Percentiles rank a stretch among this genome's conserved stretches.
Conservation (phyloP, 441 rosid genomes). For the Euphorbia celastroides region DNA sequence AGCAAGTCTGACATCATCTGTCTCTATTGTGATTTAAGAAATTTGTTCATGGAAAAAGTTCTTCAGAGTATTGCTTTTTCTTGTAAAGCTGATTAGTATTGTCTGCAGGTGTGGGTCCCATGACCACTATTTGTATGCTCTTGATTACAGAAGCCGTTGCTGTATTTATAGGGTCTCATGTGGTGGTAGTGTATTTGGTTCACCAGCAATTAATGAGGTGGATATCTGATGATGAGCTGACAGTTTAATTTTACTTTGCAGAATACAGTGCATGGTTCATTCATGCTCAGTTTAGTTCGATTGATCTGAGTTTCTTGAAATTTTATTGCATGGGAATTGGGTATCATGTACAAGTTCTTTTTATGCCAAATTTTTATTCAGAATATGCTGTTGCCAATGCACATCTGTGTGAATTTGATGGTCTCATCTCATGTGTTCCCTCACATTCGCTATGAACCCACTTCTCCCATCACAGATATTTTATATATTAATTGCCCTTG, state of each 20-base stretch:
- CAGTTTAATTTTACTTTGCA: conserved; percentile 6
- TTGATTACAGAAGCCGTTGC: conserved; percentile 58
- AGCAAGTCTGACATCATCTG: background rate
- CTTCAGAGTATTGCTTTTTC: background rate
- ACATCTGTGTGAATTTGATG: background rate
- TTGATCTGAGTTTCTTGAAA: background rate
- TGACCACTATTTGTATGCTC: conserved; percentile 82
- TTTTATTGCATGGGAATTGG: background rate
- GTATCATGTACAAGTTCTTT: background rate
- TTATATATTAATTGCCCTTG: background rate
- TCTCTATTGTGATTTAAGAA: background rate
- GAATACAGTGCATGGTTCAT: conserved; percentile 1
- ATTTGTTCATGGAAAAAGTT: background rate
- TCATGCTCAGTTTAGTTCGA: background rate
- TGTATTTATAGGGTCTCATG: conserved; percentile 69
- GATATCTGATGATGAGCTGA: conserved; percentile 16
- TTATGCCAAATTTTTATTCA: background rate
- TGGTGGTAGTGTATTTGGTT: conserved; percentile 89
- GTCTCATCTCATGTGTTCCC: background rate
- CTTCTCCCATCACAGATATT: background rate
- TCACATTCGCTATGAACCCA: background rate
- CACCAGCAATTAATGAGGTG: conserved; percentile 89
- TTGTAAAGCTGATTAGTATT: conserved; percentile 10
- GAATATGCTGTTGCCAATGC: background rate
- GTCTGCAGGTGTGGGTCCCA: conserved; percentile 92